Evolutionary conservation across 495 filamentous ascomycete species (phyloP), one percentile per base, ranked within the genome.

Genomic region (Podospora anserina): DNA sequence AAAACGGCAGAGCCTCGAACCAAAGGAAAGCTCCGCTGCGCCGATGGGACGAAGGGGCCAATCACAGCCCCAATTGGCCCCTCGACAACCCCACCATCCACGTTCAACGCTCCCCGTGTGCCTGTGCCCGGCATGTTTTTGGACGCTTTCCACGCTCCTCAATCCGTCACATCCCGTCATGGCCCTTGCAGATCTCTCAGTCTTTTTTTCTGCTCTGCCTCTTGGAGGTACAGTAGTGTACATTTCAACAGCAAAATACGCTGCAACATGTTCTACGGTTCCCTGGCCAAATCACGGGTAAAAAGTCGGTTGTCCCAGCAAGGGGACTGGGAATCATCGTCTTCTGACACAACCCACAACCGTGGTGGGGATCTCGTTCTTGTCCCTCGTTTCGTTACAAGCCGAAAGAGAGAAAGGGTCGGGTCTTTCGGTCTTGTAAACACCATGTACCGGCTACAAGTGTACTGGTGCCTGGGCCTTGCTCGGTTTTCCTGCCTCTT

Each of bases 101-200:
- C 61, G 61, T 64, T 56, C 68, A 56, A 65, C 28, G 34, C 61
- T 27, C 62, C 57, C 19, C 30, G 27, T 63, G 57, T 61, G 59
- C 49, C 19, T 63, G 57, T 61, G 59, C 49, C 19, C 34, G 23
- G 19, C 15, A 44, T 34, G 27, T n/a, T 49, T 63, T 44, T 62
- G 15, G 60, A 62, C 60, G 60, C 20, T 23, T 59, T 32, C 3
- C 30, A 32, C 30, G 30, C 30, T 32, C 30, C 54, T 23, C 20
- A 16, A 61, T 64, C 67, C 72, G 71, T 74, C 71, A 69, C 66
- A 65, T 62, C 68, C 72, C 72, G 70, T 70, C 72, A 71, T 67
- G 62, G 63, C 53, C 54, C 34, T 60, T 70, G 55, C 60, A 65
- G 34, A 70, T 70, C 61, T 30, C 55, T 64, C 59, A 54, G 23